Conservation (phyloP, 2,329 filamentous ascomycete species). For the Septoria linicola region DNA sequence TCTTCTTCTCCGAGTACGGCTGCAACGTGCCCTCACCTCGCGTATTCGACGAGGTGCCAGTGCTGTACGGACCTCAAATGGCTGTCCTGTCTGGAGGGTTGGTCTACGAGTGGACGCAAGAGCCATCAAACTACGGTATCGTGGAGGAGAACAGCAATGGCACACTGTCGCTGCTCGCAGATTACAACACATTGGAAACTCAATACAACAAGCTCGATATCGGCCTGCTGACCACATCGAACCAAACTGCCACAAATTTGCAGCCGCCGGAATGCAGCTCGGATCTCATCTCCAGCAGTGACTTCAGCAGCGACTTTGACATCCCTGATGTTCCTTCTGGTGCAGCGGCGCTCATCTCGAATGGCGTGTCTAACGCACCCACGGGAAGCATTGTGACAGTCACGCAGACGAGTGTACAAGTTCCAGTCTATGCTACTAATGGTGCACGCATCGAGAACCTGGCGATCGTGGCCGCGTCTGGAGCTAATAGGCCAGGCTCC, state of each 20-base stretch:
- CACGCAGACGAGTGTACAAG: conserved; percentile 54
- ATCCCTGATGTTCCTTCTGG: conserved; percentile 68
- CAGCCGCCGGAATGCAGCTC: conserved; percentile 63
- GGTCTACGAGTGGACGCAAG: conserved; percentile 78
- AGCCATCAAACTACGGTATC: conserved; percentile 59
- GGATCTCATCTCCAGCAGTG: conserved; percentile 64
- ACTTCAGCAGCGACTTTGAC: conserved; percentile 77
- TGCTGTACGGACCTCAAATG: conserved; percentile 72
- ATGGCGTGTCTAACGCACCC: conserved; percentile 67
- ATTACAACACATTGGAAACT: conserved; percentile 66
- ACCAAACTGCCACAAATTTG: conserved; percentile 56
- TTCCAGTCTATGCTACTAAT: conserved; percentile 57
- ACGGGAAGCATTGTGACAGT: conserved; percentile 58
- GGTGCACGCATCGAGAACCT: conserved; percentile 63
- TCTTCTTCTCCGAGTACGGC: conserved; percentile 82
- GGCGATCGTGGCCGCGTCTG: conserved; percentile 55
- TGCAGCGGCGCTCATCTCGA: conserved; percentile 69
- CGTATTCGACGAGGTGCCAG: conserved; percentile 70
- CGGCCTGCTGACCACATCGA: conserved; percentile 61
- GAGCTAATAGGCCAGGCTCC: conserved; percentile 56
- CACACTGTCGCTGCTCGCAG: conserved; percentile 44
- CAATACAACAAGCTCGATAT: conserved; percentile 77
- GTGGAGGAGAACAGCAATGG: conserved; percentile 47
- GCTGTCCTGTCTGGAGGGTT: conserved; percentile 71
- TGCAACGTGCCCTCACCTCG: conserved; percentile 73